Percentiles rank a stretch among this genome's conserved stretches.
phyloP scores from a whole-genome alignment of 169 alveolate species.

The Besnoitia besnoiti region DNA sequence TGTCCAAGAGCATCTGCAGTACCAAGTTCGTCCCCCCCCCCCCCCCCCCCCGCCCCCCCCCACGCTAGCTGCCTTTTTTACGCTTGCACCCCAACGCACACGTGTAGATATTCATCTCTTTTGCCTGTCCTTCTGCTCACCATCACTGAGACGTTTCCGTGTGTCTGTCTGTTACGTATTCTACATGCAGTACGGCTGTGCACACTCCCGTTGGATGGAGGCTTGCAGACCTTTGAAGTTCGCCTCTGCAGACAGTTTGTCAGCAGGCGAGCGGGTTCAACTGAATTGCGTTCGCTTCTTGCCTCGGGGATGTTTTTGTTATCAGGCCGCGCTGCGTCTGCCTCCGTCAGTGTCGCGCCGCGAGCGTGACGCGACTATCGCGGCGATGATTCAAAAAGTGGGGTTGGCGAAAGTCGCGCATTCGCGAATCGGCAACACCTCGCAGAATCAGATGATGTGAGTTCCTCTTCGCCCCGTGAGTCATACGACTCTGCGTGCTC shows the following conservation, averaged over 20 bases:
- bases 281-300: too few species aligned
- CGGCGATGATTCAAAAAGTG: background rate
- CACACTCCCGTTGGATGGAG: too few species aligned
- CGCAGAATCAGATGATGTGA: background rate
- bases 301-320: too few species aligned
- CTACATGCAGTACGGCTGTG: too few species aligned
- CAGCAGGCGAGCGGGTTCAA: too few species aligned
- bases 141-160: too few species aligned
- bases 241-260: too few species aligned
- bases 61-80: background rate
- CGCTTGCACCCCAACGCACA: background rate
- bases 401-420: conserved; percentile 24
- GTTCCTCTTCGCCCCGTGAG: background rate
- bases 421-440: background rate
- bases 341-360: background rate
- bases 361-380: background rate
- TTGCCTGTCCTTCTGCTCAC: too few species aligned
- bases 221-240: too few species aligned
- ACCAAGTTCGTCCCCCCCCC: conserved; percentile 32
- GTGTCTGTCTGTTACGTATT: background rate
- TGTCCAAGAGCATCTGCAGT: conserved; percentile 76
- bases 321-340: conserved; percentile 26
- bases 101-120: background rate
- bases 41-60: background rate
- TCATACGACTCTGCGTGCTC: too few species aligned